Evolutionary conservation across 169 alveolate species (phyloP).

Genomic region (Plasmodium gonderi): DNA sequence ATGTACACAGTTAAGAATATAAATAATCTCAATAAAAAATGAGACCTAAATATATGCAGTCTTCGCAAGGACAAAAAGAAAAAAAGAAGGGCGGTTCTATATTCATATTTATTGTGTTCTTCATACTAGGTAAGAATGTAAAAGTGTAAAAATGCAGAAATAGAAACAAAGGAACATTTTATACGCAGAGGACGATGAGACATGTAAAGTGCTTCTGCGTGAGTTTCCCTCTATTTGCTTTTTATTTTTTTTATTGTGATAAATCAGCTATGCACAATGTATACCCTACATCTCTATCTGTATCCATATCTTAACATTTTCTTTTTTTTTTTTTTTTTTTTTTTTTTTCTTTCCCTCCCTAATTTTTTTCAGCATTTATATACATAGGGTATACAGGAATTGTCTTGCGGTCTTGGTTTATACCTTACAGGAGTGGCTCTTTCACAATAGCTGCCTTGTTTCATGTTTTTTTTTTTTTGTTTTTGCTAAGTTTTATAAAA

Average conservation of each 20-base stretch:
- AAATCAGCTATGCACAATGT: no score
- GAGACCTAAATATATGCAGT: constrained; percentile 68
- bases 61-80: constrained; percentile 48
- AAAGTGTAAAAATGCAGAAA: not conserved
- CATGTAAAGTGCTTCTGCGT: no score
- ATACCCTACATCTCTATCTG: no score
- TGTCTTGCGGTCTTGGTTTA: constrained; percentile 60
- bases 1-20: not conserved
- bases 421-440: constrained; percentile 68
- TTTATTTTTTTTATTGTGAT: no score
- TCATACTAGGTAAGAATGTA: constrained; percentile 28
- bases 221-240: no score
- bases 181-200: no score
- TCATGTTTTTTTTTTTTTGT: constrained; percentile 55
- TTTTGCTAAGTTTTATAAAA: constrained; percentile 67
- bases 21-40: constrained; percentile 12
- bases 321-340: not conserved
- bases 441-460: constrained; percentile 54
- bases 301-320: not conserved
- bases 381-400: constrained; percentile 63
- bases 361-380: constrained; percentile 40
- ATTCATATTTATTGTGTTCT: constrained; percentile 62
- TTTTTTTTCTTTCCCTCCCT: not conserved
- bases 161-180: not conserved
- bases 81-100: constrained; percentile 47